Evolutionary conservation across 1,284 basidiomycete species (phyloP).

Genomic region (Volvariella volvacea): DNA sequence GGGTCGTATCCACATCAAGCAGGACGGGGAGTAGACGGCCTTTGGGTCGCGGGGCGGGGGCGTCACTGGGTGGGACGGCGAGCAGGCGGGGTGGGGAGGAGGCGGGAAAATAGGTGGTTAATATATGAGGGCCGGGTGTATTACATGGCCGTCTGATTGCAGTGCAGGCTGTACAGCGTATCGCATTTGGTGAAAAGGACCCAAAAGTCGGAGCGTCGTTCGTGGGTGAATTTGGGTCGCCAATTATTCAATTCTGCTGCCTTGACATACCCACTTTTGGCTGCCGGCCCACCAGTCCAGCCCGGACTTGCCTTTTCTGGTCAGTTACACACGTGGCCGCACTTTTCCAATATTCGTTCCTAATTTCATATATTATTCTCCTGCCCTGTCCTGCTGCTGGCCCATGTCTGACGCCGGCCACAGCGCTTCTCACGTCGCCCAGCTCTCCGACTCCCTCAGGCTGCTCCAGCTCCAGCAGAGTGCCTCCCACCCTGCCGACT

Average conservation of each 20-base stretch:
- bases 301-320: slow-evolving; percentile 7
- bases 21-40: slow-evolving; percentile 20
- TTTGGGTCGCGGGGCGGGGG: slow-evolving; percentile 13
- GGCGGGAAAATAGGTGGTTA: slow-evolving; percentile 17
- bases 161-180: slow-evolving; percentile 31
- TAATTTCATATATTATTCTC: slow-evolving; percentile 11
- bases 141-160: slow-evolving; percentile 33
- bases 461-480: slow-evolving; percentile 24
- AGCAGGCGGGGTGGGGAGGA: slow-evolving; percentile 12
- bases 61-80: slow-evolving; percentile 15
- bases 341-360: slow-evolving; percentile 2
- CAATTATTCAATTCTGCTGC: slow-evolving; percentile 14
- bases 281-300: slow-evolving; percentile 16
- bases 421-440: slow-evolving; percentile 19
- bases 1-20: slow-evolving; percentile 6
- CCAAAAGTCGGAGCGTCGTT: slow-evolving; percentile 20
- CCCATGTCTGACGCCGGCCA: no score
- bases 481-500: neutral
- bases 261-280: slow-evolving; percentile 30
- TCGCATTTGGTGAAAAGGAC: slow-evolving; percentile 35
- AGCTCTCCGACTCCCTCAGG: slow-evolving; percentile 24
- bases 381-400: neutral
- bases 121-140: slow-evolving; percentile 35
- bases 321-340: neutral
- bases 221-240: slow-evolving; percentile 12